Conservation (phyloP, 192 early-diverging fungal species). For the Rhizoclosmatium globosum region DNA sequence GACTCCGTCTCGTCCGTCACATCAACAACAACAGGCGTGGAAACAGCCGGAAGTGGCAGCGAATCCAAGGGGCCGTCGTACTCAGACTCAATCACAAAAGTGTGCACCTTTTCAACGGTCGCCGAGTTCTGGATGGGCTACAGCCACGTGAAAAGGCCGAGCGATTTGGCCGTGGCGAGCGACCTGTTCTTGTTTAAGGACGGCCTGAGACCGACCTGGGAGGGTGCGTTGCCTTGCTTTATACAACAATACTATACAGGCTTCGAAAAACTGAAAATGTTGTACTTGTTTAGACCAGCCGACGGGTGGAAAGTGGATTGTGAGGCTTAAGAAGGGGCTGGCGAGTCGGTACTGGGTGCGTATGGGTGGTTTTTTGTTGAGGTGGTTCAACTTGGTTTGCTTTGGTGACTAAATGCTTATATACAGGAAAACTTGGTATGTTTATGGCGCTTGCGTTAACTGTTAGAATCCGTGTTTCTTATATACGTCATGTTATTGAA, state of each 20-base stretch:
- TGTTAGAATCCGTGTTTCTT: too few species aligned
- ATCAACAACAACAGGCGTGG: not conserved
- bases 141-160: conserved; percentile 81
- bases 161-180: conserved; percentile 83
- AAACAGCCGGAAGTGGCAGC: conserved; percentile 63
- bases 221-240: conserved; percentile 54
- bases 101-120: conserved; percentile 83
- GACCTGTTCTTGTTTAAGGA: conserved; percentile 95
- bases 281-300: conserved; percentile 70
- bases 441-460: not conserved
- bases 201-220: conserved; percentile 95
- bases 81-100: conserved; percentile 84
- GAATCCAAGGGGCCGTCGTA: conserved; percentile 48
- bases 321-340: conserved; percentile 88
- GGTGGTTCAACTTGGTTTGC: not conserved
- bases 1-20: not conserved
- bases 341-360: conserved; percentile 92
- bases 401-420: not conserved
- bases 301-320: conserved; percentile 95
- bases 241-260: not conserved
- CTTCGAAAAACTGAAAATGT: not conserved
- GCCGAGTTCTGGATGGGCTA: conserved; percentile 96
- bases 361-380: conserved; percentile 33
- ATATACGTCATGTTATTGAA: conserved; percentile 21
- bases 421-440: conserved; percentile 39